phyloP scores from a whole-genome alignment of 192 early-diverging fungal genomes.

The Linnemannia exigua region DNA sequence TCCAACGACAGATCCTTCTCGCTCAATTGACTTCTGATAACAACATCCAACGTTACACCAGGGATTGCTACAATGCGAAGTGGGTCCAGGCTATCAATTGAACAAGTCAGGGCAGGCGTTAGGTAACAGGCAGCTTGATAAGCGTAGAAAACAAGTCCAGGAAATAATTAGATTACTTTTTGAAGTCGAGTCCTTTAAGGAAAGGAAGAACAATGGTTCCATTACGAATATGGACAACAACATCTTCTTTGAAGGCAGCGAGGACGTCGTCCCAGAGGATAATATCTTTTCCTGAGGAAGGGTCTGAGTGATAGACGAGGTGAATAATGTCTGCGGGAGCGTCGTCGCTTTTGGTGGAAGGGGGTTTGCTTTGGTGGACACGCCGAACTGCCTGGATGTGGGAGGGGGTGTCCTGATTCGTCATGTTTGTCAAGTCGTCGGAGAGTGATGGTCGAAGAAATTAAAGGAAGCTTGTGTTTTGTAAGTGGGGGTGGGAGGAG shows the following conservation, averaged over 20 bases:
- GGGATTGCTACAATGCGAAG: too few relatives aligned
- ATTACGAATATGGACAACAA: background rate
- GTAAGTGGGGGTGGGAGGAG: too few relatives aligned
- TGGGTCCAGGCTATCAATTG: too few relatives aligned
- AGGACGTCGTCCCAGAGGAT: background rate
- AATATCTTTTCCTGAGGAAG: background rate
- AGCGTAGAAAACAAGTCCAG: too few relatives aligned
- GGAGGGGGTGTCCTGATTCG: background rate
- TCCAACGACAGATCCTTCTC: too few relatives aligned
- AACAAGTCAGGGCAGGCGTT: background rate
- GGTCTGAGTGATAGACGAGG: background rate
- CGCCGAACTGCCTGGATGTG: background rate
- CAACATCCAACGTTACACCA: too few relatives aligned
- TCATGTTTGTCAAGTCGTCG: background rate
- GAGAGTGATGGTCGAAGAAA: background rate
- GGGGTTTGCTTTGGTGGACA: background rate
- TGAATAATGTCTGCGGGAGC: background rate
- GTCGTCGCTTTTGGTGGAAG: background rate
- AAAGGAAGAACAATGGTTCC: background rate
- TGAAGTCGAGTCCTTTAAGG: background rate
- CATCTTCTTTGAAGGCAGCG: background rate
- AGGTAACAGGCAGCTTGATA: too few relatives aligned
- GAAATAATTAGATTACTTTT: too few relatives aligned
- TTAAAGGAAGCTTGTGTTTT: background rate
- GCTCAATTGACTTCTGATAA: too few relatives aligned